Evolutionary conservation across 371 early-diverging fungal genomes (phyloP).

Genomic region (Sanchytrium tribonematis): DNA sequence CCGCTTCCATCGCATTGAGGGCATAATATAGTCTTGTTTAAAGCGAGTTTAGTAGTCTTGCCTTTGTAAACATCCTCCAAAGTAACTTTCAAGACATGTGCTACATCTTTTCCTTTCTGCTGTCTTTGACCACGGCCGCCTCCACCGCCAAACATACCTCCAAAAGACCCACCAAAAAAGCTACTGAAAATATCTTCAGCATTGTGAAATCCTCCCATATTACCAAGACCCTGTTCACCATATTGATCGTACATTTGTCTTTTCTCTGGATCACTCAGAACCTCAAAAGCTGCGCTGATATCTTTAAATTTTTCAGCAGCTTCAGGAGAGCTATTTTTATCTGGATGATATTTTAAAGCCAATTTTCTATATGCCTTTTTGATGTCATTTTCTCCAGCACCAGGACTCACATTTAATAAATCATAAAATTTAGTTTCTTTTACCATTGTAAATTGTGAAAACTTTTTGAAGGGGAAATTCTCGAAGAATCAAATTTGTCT

Average conservation of each 20-base stretch:
- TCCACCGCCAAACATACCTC: slow-evolving; percentile 13
- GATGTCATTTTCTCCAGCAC: slow-evolving; percentile 57
- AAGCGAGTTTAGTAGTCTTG: slow-evolving; percentile 44
- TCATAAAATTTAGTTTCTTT: slow-evolving; percentile 70
- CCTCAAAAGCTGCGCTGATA: slow-evolving; percentile 73
- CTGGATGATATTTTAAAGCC: slow-evolving; percentile 70
- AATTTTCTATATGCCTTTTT: slow-evolving; percentile 77
- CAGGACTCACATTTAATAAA: slow-evolving; percentile 44
- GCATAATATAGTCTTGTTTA: slow-evolving; percentile 64
- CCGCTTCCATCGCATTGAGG: slow-evolving; percentile 69
- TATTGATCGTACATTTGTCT: slow-evolving; percentile 65
- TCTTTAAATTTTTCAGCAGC: slow-evolving; percentile 69
- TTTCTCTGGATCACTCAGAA: slow-evolving; percentile 59
- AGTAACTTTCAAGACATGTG: slow-evolving; percentile 40
- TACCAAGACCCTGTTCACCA: slow-evolving; percentile 48
- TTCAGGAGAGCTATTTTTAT: slow-evolving; percentile 42
- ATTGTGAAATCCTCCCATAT: slow-evolving; percentile 25
- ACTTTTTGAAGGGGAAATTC: too few relatives aligned
- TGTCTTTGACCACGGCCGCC: slow-evolving; percentile 33
- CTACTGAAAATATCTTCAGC: slow-evolving; percentile 59
- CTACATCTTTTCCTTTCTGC: slow-evolving; percentile 41
- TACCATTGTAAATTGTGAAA: slow-evolving; percentile 21
- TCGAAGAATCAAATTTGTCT: too few relatives aligned
- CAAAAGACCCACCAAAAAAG: slow-evolving; percentile 45
- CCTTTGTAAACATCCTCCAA: slow-evolving; percentile 67